Percentiles rank a stretch among this genome's conserved stretches.
phyloP scores from a whole-genome alignment of 2,329 filamentous ascomycete genomes.

The Leptoxyphium fumago region DNA sequence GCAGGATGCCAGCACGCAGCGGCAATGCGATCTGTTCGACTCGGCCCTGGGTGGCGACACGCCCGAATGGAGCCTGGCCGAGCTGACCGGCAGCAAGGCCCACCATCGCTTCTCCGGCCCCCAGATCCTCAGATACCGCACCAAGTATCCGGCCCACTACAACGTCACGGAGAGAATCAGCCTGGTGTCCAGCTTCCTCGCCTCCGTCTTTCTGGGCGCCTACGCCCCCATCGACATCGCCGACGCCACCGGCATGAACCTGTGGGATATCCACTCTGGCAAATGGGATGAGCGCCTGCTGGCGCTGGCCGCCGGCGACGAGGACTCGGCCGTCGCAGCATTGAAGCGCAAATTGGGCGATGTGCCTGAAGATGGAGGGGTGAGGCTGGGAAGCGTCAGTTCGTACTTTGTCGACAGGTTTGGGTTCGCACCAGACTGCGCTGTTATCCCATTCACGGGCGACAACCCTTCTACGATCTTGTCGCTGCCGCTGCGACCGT shows the following conservation, averaged over 20 bases:
- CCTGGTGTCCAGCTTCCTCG: conserved; percentile 87
- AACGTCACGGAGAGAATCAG: conserved; percentile 69
- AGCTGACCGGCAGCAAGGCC: conserved; percentile 76
- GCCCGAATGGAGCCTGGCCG: conserved; percentile 46
- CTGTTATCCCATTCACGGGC: conserved; percentile 75
- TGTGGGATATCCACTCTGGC: conserved; percentile 74
- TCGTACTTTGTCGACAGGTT: conserved; percentile 67
- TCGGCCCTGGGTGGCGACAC: conserved; percentile 45
- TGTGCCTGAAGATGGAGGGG: conserved; percentile 67
- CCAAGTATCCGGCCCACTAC: conserved; percentile 69
- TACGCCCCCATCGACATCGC: conserved; percentile 85
- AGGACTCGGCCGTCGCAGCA: conserved; percentile 41
- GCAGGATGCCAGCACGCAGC: conserved; percentile 93
- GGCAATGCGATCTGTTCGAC: conserved; percentile 83
- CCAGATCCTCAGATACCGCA: conserved; percentile 79
- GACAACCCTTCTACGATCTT: conserved; percentile 96
- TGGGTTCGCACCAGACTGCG: conserved; percentile 60
- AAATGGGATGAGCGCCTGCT: conserved; percentile 64
- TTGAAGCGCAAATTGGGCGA: conserved; percentile 67
- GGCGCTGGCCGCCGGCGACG: conserved; percentile 51
- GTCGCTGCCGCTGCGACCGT: conserved; percentile 68
- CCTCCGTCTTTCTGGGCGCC: conserved; percentile 71
- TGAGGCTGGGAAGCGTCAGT: conserved; percentile 59
- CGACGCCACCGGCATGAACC: conserved; percentile 91
- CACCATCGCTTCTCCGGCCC: conserved; percentile 98